Percentiles rank a stretch among this genome's conserved stretches.
Conservation (phyloP, 1,284 basidiomycete genomes). For the Xerocomus amazonicus region DNA sequence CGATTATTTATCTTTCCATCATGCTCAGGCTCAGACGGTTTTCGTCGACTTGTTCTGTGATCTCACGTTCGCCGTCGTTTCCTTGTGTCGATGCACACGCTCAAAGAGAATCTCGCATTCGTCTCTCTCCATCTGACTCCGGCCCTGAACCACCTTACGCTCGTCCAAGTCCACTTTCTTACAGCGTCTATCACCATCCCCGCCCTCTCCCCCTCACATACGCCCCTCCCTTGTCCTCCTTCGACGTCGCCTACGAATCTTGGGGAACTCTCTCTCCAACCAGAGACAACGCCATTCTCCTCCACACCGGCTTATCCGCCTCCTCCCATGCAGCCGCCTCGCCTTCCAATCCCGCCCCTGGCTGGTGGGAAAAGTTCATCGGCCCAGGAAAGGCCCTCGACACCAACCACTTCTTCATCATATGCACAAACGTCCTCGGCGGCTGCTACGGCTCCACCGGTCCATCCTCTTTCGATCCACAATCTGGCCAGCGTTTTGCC, state of each 20-base stretch:
- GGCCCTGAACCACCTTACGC: conserved; percentile 79
- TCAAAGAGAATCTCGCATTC: conserved; percentile 54
- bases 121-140: conserved; percentile 23
- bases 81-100: conserved; percentile 78
- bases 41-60: too few relatives aligned
- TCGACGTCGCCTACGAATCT: conserved; percentile 94
- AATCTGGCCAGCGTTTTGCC: conserved; percentile 73
- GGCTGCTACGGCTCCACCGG: conserved; percentile 98
- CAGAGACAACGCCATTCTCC: conserved; percentile 89
- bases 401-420: conserved; percentile 88
- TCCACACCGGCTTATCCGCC: conserved; percentile 95
- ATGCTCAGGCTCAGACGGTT: too few relatives aligned
- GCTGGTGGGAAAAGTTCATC: conserved; percentile 99
- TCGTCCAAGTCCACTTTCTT: conserved; percentile 66
- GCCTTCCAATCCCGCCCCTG: conserved; percentile 71
- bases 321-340: conserved; percentile 94
- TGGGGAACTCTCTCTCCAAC: conserved; percentile 86
- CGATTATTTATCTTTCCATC: too few relatives aligned
- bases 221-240: conserved; percentile 65
- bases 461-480: conserved; percentile 76
- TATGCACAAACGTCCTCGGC: conserved; percentile 97
- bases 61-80: conserved; percentile 43
- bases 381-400: conserved; percentile 93
- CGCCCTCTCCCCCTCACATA: conserved; percentile 74
- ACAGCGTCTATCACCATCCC: conserved; percentile 62